Evolutionary conservation across 1,284 basidiomycete species (phyloP), one percentile per base, ranked within the genome.

Genomic region (Vanrija sp.): DNA sequence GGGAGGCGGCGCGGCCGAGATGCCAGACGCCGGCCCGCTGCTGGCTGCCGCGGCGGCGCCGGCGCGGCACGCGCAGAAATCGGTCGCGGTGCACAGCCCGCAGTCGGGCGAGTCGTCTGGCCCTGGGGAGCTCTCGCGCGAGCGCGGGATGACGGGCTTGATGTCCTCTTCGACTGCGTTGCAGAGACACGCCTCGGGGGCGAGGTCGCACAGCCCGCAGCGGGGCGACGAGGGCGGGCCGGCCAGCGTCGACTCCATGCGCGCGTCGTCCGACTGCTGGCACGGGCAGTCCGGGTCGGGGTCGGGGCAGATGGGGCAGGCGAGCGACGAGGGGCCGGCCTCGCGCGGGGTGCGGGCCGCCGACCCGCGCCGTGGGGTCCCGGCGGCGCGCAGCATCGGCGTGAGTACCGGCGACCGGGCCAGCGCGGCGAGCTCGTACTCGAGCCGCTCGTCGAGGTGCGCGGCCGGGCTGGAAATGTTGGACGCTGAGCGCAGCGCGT

Each of bases 251-350:
- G 45, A 25, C 39, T 57, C 52, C 23, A 37, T n/a, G 18, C 31
- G 43, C 3, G 52, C 39, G 47, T 41, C 44, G 20, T 57, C 39
- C 3, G 45, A 41, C 36, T 68, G 67, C 50, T 72, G 72, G 55
- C 72, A 74, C 4, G 72, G 67, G 48, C 72, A 74, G 54, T 74
- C 71, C 4, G 72, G 72, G 48, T 74, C 72, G 3, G 72, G 72
- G 47, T 74, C 65, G 24, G 72, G 72, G 49, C 72, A 74, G 47
- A 74, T 74, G 14, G 72, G 72, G 45, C 72, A 74, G 9, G 60
- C 63, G 27, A 68, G 60, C 6, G 49, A 41, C 7, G 46, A 44
- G 14, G 43, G 25, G 20, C 15, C 16, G 20, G 36, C 25, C 49
- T 36, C 18, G 44, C 46, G 54, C 27, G 49, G 41, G 2, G 45